Conservation (phyloP, 2,329 filamentous ascomycete species). For the Tolypocladium guangdongense region DNA sequence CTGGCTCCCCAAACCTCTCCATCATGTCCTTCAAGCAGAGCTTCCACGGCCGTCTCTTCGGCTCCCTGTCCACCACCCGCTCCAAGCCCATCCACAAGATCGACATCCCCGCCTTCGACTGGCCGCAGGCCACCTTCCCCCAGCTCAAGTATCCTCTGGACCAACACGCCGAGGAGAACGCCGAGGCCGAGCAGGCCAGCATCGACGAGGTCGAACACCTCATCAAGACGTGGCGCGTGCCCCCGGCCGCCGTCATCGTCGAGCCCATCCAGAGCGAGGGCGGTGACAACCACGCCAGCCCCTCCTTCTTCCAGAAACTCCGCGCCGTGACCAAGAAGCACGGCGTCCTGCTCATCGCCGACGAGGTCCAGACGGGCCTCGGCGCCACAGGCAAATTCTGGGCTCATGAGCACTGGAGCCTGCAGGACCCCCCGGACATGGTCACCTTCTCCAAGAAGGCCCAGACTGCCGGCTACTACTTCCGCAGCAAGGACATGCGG, state of each 20-base stretch:
- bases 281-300: constrained; percentile 86
- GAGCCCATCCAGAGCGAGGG: constrained; percentile 92
- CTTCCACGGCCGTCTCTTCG: constrained; percentile 88
- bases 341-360: constrained; percentile 76
- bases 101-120: constrained; percentile 90
- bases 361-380: constrained; percentile 89
- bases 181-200: constrained; percentile 67
- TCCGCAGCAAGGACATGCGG: constrained; percentile 63
- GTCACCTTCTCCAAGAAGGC: constrained; percentile 95
- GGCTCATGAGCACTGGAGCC: constrained; percentile 92
- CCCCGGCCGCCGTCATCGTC: constrained; percentile 71
- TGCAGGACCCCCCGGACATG: constrained; percentile 73
- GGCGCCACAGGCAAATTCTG: constrained; percentile 92
- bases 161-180: constrained; percentile 68
- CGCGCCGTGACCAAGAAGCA: constrained; percentile 69
- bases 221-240: constrained; percentile 67
- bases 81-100: constrained; percentile 93
- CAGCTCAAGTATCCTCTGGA: constrained; percentile 78
- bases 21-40: constrained; percentile 82
- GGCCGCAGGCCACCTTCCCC: constrained; percentile 85
- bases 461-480: constrained; percentile 89
- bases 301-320: constrained; percentile 76
- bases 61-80: constrained; percentile 76
- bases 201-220: constrained; percentile 75
- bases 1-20: constrained; percentile 65